These are phyloP conservation scores for Thielaviopsis populi DNA, from an alignment of 2,329 filamentous ascomycete species.

Conservation along the genomic window DNA sequence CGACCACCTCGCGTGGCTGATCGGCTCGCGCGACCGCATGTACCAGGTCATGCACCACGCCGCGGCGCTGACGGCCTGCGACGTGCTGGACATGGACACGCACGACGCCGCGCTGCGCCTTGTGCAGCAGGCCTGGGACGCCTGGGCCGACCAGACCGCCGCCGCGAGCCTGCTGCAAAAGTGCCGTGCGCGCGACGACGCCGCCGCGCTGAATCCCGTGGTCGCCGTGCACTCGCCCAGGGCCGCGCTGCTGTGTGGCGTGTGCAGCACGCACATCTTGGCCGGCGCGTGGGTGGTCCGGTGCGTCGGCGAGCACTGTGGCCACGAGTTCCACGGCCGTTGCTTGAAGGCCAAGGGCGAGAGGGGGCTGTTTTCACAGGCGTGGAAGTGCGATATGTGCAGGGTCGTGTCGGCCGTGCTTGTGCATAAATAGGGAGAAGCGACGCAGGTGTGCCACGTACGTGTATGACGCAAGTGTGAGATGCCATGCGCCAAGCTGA, in stretches of 20 bases:
- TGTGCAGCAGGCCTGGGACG: slow-evolving; percentile 28
- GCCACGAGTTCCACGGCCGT: slow-evolving; percentile 11
- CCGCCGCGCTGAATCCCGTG: not conserved
- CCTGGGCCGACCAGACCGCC: not conserved
- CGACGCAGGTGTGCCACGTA: too few species aligned
- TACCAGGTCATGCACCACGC: slow-evolving; percentile 42
- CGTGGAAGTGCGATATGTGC: slow-evolving; percentile 12
- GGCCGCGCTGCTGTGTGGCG: not conserved
- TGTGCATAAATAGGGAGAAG: not conserved
- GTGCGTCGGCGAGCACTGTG: slow-evolving; percentile 2
- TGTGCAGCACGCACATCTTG: slow-evolving; percentile 1
- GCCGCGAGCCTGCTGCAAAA: not conserved
- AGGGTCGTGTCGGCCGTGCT: not conserved
- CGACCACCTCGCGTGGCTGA: slow-evolving; percentile 38
- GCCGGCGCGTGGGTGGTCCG: slow-evolving; percentile 11
- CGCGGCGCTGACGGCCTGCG: slow-evolving; percentile 34
- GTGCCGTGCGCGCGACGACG: not conserved
- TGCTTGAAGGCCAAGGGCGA: slow-evolving; percentile 9
- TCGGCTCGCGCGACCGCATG: slow-evolving; percentile 32
- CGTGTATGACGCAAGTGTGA: too few species aligned
- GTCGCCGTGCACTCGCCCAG: not conserved
- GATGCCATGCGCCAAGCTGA: not conserved
- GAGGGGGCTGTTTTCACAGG: slow-evolving; percentile 9
- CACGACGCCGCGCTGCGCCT: slow-evolving; percentile 30
- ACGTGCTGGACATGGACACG: slow-evolving; percentile 31